Evolutionary conservation across 1,284 basidiomycete species (phyloP).

Genomic region (Leccinum angustisporum): DNA sequence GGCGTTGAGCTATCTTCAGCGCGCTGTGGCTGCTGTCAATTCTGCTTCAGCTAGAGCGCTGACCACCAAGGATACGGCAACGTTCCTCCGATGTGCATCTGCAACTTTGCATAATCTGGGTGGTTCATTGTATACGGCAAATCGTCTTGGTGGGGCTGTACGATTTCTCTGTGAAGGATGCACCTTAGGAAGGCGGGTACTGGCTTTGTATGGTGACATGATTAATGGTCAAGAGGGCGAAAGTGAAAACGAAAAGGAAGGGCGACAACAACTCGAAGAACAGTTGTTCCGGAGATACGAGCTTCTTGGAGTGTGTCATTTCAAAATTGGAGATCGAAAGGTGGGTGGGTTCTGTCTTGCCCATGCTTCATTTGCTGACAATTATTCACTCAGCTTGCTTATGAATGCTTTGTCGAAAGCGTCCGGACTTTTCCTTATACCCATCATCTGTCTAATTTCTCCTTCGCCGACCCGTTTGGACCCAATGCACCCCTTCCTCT

Average conservation of each 20-base stretch:
- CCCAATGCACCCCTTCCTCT: constrained; percentile 38
- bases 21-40: constrained; percentile 41
- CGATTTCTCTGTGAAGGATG: constrained; percentile 67
- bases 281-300: constrained; percentile 74
- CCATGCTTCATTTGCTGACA: constrained; percentile 5
- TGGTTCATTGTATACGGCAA: constrained; percentile 61
- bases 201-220: constrained; percentile 28
- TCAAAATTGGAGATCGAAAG: constrained; percentile 71
- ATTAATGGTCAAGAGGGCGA: constrained; percentile 10
- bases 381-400: constrained; percentile 49
- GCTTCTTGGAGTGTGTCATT: constrained; percentile 72
- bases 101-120: constrained; percentile 68
- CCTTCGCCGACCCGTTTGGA: constrained; percentile 33
- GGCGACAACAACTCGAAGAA: constrained; percentile 59
- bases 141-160: constrained; percentile 57
- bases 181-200: constrained; percentile 48
- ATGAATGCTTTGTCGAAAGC: constrained; percentile 54
- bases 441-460: constrained; percentile 24
- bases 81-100: constrained; percentile 64
- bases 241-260: constrained; percentile 42
- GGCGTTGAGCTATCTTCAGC: constrained; percentile 49
- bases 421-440: constrained; percentile 55
- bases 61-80: constrained; percentile 39
- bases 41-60: constrained; percentile 7
- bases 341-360: constrained; percentile 34